A percentile compares a stretch with the other conserved stretches of the same genome.
Conservation (phyloP, 352 stramenopile species). For the Achlya hypogyna region DNA sequence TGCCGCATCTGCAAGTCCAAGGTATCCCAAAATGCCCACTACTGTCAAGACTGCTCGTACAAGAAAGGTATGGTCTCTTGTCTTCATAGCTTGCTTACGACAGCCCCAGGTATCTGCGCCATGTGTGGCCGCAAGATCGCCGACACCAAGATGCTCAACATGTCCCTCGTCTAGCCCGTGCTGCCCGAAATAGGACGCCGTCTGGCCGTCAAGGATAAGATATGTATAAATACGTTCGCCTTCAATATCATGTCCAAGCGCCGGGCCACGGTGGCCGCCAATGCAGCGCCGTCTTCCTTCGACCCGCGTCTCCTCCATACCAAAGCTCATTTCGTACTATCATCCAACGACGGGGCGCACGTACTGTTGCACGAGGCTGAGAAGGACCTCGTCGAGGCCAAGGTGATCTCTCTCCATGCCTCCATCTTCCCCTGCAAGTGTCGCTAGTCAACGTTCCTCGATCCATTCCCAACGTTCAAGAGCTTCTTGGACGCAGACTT, state of each 20-base stretch:
- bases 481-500: background rate
- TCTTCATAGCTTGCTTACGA: background rate
- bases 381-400: background rate
- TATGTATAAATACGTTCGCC: too few species aligned
- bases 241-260: too few species aligned
- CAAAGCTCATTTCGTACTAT: conserved; percentile 5
- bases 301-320: too few species aligned
- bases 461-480: background rate
- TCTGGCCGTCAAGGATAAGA: too few species aligned
- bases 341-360: conserved; percentile 3
- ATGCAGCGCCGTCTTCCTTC: too few species aligned
- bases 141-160: conserved; percentile 59
- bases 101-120: conserved; percentile 39
- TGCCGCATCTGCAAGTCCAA: conserved; percentile 62
- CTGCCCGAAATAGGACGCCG: too few species aligned
- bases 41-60: conserved; percentile 69
- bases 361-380: background rate
- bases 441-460: too few species aligned
- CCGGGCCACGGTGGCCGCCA: too few species aligned
- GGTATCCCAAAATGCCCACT: conserved; percentile 43
- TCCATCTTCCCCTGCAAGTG: too few species aligned
- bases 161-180: conserved; percentile 30
- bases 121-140: conserved; percentile 61
- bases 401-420: too few species aligned
- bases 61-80: conserved; percentile 45